Conservation (phyloP, 768 basidiomycete genomes). For the Atractiella rhizophila region DNA sequence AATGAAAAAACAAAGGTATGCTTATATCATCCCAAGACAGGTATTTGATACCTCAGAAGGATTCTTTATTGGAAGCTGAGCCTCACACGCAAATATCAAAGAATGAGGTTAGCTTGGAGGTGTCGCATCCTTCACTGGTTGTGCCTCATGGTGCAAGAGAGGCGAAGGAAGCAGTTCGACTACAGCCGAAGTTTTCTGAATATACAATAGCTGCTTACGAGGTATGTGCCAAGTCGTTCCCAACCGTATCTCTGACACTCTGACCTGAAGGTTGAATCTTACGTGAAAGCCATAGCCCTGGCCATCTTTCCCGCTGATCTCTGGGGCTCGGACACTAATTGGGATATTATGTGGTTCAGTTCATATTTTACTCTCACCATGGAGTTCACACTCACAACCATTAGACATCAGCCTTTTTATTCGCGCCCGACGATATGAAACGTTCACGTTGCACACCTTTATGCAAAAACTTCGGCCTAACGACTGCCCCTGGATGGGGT, state of each 20-base stretch:
- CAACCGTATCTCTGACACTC: conserved; percentile 45
- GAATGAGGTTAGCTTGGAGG: too few relatives aligned
- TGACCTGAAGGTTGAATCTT: too few relatives aligned
- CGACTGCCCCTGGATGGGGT: conserved; percentile 51
- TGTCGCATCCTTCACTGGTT: background rate
- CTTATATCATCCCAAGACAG: too few relatives aligned
- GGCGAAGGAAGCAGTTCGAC: background rate
- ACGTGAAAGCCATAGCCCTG: too few relatives aligned
- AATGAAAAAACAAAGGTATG: too few relatives aligned
- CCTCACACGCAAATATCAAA: too few relatives aligned
- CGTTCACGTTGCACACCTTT: conserved; percentile 44
- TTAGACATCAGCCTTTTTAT: conserved; percentile 52
- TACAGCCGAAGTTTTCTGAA: conserved; percentile 4
- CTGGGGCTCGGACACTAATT: conserved; percentile 53
- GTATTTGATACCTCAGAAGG: too few relatives aligned
- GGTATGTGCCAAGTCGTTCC: conserved; percentile 28
- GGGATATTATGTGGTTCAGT: conserved; percentile 27
- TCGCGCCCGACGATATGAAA: conserved; percentile 51
- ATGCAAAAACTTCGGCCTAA: conserved; percentile 49
- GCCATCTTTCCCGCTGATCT: conserved; percentile 26
- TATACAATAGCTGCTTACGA: conserved; percentile 1
- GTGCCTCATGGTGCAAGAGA: background rate
- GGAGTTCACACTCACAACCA: background rate
- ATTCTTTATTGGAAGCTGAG: too few relatives aligned
- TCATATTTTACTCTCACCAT: background rate